Percentiles rank a stretch among this genome's conserved stretches.
phyloP scores from a whole-genome alignment of 352 stramenopile genomes.

The Phytopythium aichiense region DNA sequence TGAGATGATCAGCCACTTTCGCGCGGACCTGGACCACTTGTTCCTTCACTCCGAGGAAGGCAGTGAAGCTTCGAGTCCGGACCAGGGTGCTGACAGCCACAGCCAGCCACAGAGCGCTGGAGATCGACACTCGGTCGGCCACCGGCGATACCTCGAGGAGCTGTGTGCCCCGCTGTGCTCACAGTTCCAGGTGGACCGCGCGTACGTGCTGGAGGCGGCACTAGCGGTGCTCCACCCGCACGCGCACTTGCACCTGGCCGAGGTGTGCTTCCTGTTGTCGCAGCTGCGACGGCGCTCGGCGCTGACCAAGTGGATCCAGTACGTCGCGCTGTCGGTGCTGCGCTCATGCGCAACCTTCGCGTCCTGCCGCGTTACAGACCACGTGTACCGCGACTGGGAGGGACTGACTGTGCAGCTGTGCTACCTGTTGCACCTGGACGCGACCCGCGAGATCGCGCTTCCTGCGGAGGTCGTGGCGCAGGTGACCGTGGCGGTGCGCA shows the following conservation, averaged over 20 bases:
- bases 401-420: conserved; percentile 78
- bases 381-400: conserved; percentile 83
- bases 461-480: conserved; percentile 46
- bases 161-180: conserved; percentile 66
- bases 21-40: conserved; percentile 48
- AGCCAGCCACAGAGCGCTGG: conserved; percentile 8
- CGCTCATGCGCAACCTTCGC: conserved; percentile 77
- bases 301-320: conserved; percentile 79
- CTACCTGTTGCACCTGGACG: conserved; percentile 67
- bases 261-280: conserved; percentile 75
- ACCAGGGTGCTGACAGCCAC: not conserved
- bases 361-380: conserved; percentile 66
- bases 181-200: conserved; percentile 77
- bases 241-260: conserved; percentile 76
- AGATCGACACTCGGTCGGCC: conserved; percentile 26
- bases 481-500: conserved; percentile 65
- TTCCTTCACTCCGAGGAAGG: conserved; percentile 21
- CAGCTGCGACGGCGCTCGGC: conserved; percentile 47
- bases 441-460: conserved; percentile 50
- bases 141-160: conserved; percentile 66
- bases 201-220: conserved; percentile 74
- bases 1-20: conserved; percentile 85
- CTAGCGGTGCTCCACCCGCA: conserved; percentile 79
- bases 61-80: conserved; percentile 5
- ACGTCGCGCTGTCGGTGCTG: conserved; percentile 74